phyloP scores from a whole-genome alignment of 805 yeast species.

The Candida orba region DNA sequence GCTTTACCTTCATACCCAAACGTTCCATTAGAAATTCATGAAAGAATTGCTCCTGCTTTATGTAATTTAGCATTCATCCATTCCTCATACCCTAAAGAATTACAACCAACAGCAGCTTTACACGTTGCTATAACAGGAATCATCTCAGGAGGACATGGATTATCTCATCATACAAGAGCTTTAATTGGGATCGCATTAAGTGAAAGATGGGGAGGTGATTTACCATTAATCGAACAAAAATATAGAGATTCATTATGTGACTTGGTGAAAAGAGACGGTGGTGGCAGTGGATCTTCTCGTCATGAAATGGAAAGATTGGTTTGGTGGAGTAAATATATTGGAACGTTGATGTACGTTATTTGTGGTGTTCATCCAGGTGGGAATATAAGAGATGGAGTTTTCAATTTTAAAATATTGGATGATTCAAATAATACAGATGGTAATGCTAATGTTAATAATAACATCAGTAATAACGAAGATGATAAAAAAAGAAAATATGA shows the following conservation, averaged over 20 bases:
- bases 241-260: constrained; percentile 41
- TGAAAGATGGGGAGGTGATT: constrained; percentile 78
- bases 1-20: constrained; percentile 46
- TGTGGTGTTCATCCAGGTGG: constrained; percentile 84
- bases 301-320: constrained; percentile 40
- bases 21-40: constrained; percentile 50
- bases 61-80: constrained; percentile 73
- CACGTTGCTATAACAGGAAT: constrained; percentile 70
- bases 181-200: constrained; percentile 66
- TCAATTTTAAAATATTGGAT: constrained; percentile 32
- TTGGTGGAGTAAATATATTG: constrained; percentile 72
- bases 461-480: constrained; percentile 2
- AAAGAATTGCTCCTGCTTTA: constrained; percentile 60
- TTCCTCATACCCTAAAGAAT: constrained; percentile 68
- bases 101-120: constrained; percentile 68
- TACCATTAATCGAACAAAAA: constrained; percentile 47
- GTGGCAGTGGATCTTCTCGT: constrained; percentile 24
- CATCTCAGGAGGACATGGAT: constrained; percentile 68
- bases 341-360: constrained; percentile 67
- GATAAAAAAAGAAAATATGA: constrained; percentile 31
- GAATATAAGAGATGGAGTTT: constrained; percentile 55
- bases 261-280: constrained; percentile 36
- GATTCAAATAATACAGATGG: neutral
- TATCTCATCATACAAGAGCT: constrained; percentile 65
- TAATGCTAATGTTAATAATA: neutral